Evolutionary conservation across 352 stramenopile species (phyloP).

Genomic region (Aphanomyces stellatus): DNA sequence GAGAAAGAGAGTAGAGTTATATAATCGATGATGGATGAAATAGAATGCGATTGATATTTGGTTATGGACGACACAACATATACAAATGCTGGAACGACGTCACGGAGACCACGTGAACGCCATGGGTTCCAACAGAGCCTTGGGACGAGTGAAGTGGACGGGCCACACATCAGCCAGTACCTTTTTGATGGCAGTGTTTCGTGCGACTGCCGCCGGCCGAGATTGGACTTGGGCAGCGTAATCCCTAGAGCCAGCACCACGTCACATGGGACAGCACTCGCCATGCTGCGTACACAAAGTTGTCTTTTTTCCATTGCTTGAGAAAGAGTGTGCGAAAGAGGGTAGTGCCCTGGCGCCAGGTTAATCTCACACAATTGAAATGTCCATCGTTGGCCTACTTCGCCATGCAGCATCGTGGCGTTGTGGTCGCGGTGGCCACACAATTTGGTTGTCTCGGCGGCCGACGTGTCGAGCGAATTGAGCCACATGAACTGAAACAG

Average conservation of each 20-base stretch:
- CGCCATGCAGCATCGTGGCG: neutral
- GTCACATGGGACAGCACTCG: neutral
- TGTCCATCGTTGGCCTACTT: constrained; percentile 1
- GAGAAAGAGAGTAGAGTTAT: neutral
- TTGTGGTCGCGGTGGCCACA: constrained; percentile 34
- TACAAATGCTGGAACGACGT: neutral
- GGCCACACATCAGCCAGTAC: neutral
- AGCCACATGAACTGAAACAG: constrained; percentile 83
- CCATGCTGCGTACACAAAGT: constrained; percentile 39
- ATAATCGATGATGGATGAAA: too few relatives aligned
- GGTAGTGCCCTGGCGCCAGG: neutral
- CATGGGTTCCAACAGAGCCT: neutral
- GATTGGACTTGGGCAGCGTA: constrained; percentile 2
- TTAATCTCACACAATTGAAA: neutral
- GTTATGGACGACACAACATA: neutral
- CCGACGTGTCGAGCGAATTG: constrained; percentile 37
- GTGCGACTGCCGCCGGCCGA: neutral
- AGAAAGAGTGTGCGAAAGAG: constrained; percentile 63
- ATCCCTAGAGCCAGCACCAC: constrained; percentile 10
- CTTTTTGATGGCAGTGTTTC: neutral
- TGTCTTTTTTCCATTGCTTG: constrained; percentile 72
- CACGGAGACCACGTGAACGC: neutral
- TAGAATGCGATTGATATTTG: neutral
- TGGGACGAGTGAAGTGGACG: neutral
- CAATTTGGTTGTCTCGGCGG: constrained; percentile 61